phyloP scores from a whole-genome alignment of 2,329 filamentous ascomycete species.

The Aspergillus cejpii region DNA sequence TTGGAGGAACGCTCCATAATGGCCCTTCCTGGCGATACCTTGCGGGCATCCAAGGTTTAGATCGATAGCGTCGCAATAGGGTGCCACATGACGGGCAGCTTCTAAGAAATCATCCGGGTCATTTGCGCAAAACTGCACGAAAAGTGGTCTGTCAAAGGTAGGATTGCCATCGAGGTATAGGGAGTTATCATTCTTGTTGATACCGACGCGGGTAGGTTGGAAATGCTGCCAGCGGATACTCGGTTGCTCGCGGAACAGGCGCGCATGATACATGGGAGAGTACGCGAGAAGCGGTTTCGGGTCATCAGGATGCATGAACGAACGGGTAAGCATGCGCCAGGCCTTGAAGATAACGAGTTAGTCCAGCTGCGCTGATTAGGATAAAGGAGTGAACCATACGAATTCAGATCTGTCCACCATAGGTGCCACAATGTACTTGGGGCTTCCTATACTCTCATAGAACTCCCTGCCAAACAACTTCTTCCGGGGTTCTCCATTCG shows the following conservation, averaged over 20 bases:
- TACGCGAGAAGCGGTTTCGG: constrained; percentile 70
- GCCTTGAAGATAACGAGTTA: constrained; percentile 52
- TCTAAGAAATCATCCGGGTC: constrained; percentile 44
- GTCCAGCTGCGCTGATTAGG: constrained; percentile 1
- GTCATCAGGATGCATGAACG: constrained; percentile 67
- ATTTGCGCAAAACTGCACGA: constrained; percentile 83
- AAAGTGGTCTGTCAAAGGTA: constrained; percentile 73
- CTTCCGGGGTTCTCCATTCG: constrained; percentile 15
- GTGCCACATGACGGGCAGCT: constrained; percentile 70
- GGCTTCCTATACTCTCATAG: constrained; percentile 89
- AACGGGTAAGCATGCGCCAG: constrained; percentile 93
- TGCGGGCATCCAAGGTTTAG: constrained; percentile 94
- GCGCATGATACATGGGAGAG: constrained; percentile 92
- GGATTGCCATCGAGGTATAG: constrained; percentile 81
- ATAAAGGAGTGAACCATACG: constrained; percentile 47
- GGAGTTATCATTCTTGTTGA: constrained; percentile 25
- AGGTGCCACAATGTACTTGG: constrained; percentile 82
- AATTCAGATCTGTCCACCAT: constrained; percentile 99
- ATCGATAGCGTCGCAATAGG: constrained; percentile 91
- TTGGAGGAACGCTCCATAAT: constrained; percentile 91
- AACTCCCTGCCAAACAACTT: constrained; percentile 83
- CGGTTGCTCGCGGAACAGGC: constrained; percentile 69
- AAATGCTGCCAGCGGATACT: constrained; percentile 77
- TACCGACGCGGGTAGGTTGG: constrained; percentile 53
- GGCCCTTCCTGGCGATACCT: constrained; percentile 82